Conservation (phyloP, 2,329 filamentous ascomycete genomes). For the Sporothrix inflata region DNA sequence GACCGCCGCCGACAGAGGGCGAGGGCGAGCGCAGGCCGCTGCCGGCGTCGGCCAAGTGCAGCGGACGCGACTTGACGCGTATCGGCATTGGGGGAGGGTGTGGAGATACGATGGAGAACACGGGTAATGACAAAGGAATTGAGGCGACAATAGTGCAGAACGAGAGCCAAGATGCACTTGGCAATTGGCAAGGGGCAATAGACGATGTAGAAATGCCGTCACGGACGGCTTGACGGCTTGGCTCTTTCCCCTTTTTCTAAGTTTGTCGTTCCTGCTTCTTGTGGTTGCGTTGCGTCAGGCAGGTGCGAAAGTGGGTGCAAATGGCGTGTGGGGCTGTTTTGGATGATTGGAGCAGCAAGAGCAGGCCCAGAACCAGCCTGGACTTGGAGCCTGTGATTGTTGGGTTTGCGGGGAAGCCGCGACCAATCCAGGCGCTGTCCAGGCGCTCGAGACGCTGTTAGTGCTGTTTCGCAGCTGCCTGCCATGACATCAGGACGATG, state of each 20-base stretch:
- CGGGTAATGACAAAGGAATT: not conserved
- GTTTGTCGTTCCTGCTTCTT: constrained; percentile 12
- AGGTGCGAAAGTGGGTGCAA: not conserved
- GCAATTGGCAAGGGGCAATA: not conserved
- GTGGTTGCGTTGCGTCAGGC: not conserved
- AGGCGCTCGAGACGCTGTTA: not conserved
- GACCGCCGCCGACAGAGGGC: constrained; percentile 36
- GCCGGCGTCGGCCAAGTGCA: constrained; percentile 37
- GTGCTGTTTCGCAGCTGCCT: not conserved
- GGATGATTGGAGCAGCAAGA: not conserved
- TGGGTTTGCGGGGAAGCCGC: constrained; percentile 10
- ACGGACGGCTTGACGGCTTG: too few species aligned
- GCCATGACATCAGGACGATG: not conserved
- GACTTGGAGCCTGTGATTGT: not conserved
- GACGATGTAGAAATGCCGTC: not conserved
- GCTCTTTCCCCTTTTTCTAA: not conserved
- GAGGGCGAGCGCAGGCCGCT: constrained; percentile 42
- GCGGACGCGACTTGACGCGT: constrained; percentile 47
- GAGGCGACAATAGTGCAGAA: not conserved
- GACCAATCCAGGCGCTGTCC: not conserved
- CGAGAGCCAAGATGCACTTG: not conserved
- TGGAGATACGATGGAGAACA: too few species aligned
- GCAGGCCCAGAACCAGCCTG: not conserved
- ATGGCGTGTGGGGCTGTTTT: constrained; percentile 5
- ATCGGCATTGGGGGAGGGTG: constrained; percentile 36